Evolutionary conservation across 176 grass and related monocot genomes (phyloP).

Genomic region (Themeda triandra): DNA sequence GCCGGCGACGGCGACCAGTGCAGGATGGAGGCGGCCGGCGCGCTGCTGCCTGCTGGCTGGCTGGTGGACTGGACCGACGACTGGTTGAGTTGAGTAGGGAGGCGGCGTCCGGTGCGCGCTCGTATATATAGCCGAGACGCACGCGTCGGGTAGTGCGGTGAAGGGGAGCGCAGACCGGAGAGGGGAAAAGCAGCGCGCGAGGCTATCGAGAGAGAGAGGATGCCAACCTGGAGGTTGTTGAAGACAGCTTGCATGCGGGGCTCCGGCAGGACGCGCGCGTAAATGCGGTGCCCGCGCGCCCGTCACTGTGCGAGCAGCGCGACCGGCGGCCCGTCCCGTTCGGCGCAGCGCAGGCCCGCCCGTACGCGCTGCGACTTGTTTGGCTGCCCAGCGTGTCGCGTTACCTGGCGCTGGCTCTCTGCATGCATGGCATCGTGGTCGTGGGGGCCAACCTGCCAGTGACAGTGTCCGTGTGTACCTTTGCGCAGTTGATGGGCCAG

Average conservation of each 20-base stretch:
- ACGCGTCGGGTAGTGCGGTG: constrained; percentile 35
- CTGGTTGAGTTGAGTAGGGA: constrained; percentile 12
- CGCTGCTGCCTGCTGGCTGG: not conserved
- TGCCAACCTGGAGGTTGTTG: constrained; percentile 85
- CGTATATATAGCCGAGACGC: constrained; percentile 25
- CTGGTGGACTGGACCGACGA: not conserved
- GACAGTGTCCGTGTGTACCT: fast-evolving
- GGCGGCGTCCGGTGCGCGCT: constrained; percentile 1
- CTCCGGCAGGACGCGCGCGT: constrained; percentile 11
- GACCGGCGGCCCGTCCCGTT: not conserved
- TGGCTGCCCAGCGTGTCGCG: not conserved
- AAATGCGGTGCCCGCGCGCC: not conserved
- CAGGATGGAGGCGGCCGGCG: not conserved
- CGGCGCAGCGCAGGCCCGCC: not conserved
- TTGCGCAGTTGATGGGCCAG: not conserved
- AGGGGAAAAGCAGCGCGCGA: not conserved
- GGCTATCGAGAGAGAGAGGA: constrained; percentile 14
- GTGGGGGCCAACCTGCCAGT: not conserved
- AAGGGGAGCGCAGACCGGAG: not conserved
- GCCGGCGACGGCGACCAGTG: not conserved
- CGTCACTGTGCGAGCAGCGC: not conserved
- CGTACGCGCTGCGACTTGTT: too few species aligned
- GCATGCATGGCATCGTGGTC: not conserved
- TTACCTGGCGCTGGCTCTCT: not conserved
- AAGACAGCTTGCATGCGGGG: constrained; percentile 72